Conservation (phyloP, 2,329 filamentous ascomycete genomes). For the Alternaria triticina region DNA sequence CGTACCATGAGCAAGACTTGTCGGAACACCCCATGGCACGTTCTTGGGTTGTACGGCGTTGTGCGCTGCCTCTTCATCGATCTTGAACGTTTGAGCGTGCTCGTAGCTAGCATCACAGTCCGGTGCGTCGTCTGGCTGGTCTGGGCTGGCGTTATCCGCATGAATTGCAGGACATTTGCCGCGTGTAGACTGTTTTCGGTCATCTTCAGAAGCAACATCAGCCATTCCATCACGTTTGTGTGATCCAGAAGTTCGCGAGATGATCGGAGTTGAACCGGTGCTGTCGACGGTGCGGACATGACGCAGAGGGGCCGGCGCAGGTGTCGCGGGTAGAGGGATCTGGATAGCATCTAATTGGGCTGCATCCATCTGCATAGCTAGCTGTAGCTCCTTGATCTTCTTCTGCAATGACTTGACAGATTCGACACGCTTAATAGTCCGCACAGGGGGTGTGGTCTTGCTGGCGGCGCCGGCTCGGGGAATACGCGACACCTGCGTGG, state of each 20-base stretch:
- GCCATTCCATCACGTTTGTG: neutral
- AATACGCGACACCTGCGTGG: constrained; percentile 31
- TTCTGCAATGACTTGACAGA: constrained; percentile 13
- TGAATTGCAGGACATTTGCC: neutral
- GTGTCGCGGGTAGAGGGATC: constrained; percentile 5
- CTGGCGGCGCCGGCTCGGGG: constrained; percentile 23
- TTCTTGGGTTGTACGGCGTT: neutral
- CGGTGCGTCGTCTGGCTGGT: neutral
- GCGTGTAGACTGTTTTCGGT: neutral
- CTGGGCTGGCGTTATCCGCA: neutral
- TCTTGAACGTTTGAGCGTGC: neutral
- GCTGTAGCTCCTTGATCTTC: neutral
- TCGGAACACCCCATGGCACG: neutral
- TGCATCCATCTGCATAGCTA: neutral
- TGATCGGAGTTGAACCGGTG: constrained; percentile 25
- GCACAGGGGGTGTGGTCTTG: constrained; percentile 6
- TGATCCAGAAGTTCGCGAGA: neutral
- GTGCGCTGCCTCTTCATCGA: neutral
- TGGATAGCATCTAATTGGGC: constrained; percentile 7
- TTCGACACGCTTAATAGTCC: constrained; percentile 23
- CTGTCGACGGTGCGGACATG: constrained; percentile 34
- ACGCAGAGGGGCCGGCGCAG: constrained; percentile 3
- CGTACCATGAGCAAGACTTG: constrained; percentile 20
- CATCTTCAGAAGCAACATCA: neutral
- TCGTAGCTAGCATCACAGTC: neutral